Evolutionary conservation across 108 stramenopile genomes (phyloP).

Genomic region (Nannochloropsis gaditana): DNA sequence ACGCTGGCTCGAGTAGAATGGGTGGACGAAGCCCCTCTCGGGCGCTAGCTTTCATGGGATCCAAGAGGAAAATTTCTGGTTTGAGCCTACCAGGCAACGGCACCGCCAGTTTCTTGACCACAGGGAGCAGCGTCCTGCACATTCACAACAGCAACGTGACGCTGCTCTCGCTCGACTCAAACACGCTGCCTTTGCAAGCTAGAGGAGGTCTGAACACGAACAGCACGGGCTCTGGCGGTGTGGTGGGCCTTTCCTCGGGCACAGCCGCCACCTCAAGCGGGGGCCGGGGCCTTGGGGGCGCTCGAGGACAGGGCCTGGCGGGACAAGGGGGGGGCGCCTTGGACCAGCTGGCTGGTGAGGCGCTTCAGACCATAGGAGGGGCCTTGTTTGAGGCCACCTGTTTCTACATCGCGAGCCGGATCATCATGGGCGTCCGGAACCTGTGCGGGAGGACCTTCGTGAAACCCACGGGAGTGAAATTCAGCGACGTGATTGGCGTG

Average conservation of each 20-base stretch:
- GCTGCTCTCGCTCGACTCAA: conserved; percentile 7
- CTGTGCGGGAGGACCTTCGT: background rate
- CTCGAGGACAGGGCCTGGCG: background rate
- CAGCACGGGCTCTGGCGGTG: background rate
- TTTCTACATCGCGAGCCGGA: conserved; percentile 5
- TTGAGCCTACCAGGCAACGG: conserved; percentile 2
- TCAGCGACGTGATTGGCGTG: conserved; percentile 94
- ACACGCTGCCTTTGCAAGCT: background rate
- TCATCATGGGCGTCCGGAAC: background rate
- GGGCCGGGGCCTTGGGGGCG: background rate
- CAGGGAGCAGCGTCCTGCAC: conserved; percentile 14
- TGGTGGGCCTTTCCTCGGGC: background rate
- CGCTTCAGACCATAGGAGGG: background rate
- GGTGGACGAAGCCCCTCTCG: background rate
- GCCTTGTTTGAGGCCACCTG: background rate
- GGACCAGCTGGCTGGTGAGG: background rate
- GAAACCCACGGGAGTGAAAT: conserved; percentile 43
- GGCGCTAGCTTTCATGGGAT: background rate
- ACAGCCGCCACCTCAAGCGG: background rate
- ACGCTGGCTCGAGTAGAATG: background rate
- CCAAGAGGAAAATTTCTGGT: background rate
- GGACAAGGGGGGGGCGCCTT: background rate
- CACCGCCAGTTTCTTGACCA: background rate
- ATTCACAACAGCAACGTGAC: conserved; percentile 20
- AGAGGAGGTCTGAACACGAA: background rate